Evolutionary conservation across 1,284 basidiomycete species (phyloP), one percentile per base, ranked within the genome.

Genomic region (Tilletiaria anomala): DNA sequence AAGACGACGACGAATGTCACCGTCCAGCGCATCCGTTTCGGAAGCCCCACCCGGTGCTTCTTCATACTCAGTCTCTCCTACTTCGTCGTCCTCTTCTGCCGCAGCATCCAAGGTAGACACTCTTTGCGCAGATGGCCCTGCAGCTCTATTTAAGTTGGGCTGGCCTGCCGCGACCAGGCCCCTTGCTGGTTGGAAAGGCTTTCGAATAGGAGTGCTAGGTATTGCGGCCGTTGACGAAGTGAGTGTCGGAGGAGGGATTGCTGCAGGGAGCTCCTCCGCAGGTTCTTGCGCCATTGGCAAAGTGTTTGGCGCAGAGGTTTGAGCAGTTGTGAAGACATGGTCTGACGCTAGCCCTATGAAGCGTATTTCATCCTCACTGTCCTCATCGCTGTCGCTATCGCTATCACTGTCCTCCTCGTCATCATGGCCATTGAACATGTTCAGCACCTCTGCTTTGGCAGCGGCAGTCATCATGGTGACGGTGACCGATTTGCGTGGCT

Each of bases 381-480:
- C 44, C 10, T 48, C 45, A 12, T 50, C 45, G n/a, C 32, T 20
- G 26, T 48, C 44, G 21, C 40, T 44, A 19, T 56, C 53, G 23
- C 35, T 32, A 3, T 42, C 39, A 10, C 33, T 36, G 29, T 43
- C 45, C 17, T 44, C 40, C 12, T 54, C 54, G 19, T 19, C 21
- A 35, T 56, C 51, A 31, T 42, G 34, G 24, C 61, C 61, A 37
- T 61, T 65, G 44, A 65, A 65, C 58, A 63, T 62, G 48, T 40
- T 48, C 35, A 54, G 45, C 16, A 65, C 62, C 36, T 66, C 58
- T 35, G 48, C 41, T 34, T 54, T 50, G 10, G 58, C 53, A 2
- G 57, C 61, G 34, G 52, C 57, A 34, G 61, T 66, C 35, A 60
- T 48, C 18, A 61, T 47, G 2, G 58, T 61, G 6, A n/a, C n/a